Evolutionary conservation across 345 rosid genomes (phyloP), one percentile per base, ranked within the genome.

Genomic region (Psidium guajava): DNA sequence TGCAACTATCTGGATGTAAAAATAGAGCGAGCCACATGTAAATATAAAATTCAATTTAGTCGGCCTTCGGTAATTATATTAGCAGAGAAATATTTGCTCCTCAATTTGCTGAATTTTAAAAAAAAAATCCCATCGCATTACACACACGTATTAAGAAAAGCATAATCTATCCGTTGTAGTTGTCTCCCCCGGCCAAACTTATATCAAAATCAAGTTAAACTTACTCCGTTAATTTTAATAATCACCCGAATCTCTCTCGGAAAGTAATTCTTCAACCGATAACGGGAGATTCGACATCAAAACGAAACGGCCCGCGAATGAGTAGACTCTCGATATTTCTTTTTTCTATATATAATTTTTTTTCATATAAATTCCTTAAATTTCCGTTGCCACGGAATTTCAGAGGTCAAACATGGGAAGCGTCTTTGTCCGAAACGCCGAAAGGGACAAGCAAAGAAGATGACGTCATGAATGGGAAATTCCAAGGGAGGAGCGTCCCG

Each of bases 1-100:
- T 49, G 2, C 18, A 13, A 20, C 9, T 18, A 6, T n/a, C 13
- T 6, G 15, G 69, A 3, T 3, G 9, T 13, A 36, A 32, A n/a
- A 27, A 1, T 59, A n/a, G 18, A 1, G 3, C 8, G 40, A 32
- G 40, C 21, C 40, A 28, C 5, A 27, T 27, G 73, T 27, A 61
- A 27, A 27, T 14, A 61, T 27, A 27, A 61, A 61, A 27, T 40
- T 61, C 74, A 18, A 20, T 61, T 58, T 18, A 0, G 40, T 15
- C 1, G 1, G 40, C 1, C 40, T 61, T 0, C 0, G 73, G 10
- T 1, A 3, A 6, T 14, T 14, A 59, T 7, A 27, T n/a, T 6
- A 61, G 10, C 40, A 20, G 20, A 1, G 28, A 14, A 6, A 61
- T 15, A 27, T 9, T 16, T 64, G 44, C 75, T 16, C 44, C 44